Evolutionary conservation across 768 basidiomycete genomes (phyloP), one percentile per base, ranked within the genome.

Genomic region (Chlorophyllum brunneum): DNA sequence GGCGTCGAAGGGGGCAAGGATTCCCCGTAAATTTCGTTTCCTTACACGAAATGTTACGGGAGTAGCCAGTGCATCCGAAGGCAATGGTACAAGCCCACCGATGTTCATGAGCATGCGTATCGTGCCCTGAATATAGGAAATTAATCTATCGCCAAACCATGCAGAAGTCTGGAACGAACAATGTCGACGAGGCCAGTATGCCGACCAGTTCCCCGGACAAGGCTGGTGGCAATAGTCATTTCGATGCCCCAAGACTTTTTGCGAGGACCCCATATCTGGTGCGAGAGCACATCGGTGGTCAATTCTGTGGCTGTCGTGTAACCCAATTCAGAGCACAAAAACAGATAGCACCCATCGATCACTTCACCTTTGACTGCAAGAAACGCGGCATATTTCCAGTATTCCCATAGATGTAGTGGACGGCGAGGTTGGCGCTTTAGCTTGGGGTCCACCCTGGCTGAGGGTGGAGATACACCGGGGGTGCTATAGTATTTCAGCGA

Each of bases 171-270:
- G 48, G 18, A 43, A 75, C 80, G 59, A 54, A 88, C 86, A 39
- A 98, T 85, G 60, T 95, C 89, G 4, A 90, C 84, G 11, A 99
- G 75, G 37, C 85, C 81, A 8, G 88, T 86, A 66, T 95, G 90
- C 27, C 81, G 77, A 11, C 85, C 85, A 27, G 88, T 82, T 34
- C 92, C 90, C 48, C 94, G 83, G 77, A 94, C 88, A 61, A 95
- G 77, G 53, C 81, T 83, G n/a, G 81, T 81, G 11, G 92, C 79
- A 26, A 95, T 77, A 2, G 95, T 95, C 89, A 98, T 92, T 69
- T 91, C 88, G 48, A 94, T 84, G 0, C 94, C 92, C 95, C 95
- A 99, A 5, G 87, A 85, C 63, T 88, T 88, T 63, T 84, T 83
- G 37, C 87, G 83, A 0, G 95, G 94, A 2, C 95, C 95, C 74